Evolutionary conservation across 139 green algal species (phyloP), one percentile per base, ranked within the genome.

Genomic region (Micractinium conductrix): DNA sequence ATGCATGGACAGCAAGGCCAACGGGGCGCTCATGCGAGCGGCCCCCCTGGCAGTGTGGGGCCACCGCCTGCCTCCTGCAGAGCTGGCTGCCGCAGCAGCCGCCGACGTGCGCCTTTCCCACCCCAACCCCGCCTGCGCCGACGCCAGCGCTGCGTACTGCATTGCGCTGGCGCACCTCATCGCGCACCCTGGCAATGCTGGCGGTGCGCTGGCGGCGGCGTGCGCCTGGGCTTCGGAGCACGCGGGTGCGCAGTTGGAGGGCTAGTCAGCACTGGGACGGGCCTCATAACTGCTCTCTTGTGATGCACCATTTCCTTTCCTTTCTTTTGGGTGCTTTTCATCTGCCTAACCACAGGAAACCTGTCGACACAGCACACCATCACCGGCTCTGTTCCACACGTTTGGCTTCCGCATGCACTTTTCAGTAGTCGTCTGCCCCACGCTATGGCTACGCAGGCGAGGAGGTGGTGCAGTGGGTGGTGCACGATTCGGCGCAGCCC

Each of bases 121-220:
- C 74, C 74, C 74, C n/a, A 81, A 81, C 50, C 50, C 50, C 0
- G 63, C 74, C 14, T 81, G 74, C 38, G 50, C 33, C 1, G 73
- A 91, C 8, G 79, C 75, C 75, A 92, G 73, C 67, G 90, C 85
- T 16, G 81, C 78, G 0, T 93, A 93, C 84, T 87, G 81, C 78
- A 83, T 92, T 21, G 88, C 88, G 6, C 69, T 91, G 16, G 81
- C 81, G 4, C 84, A 89, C 78, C 88, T 93, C 10, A 91, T 93
- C 22, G 80, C 71, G 1, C 28, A 84, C 26, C 80, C 87, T 1
- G 86, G 78, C 0, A 83, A 92, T 48, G 85, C 83, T 4, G 44
- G 73, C 9, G 88, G 79, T 8, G 88, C 88, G 2, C 43, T 90
- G 22, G 69, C 63, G 33, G 84, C 82, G 30, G 84, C 85, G 0